phyloP scores from a whole-genome alignment of 2,329 filamentous ascomycete species.

The Fusarium torreyae region DNA sequence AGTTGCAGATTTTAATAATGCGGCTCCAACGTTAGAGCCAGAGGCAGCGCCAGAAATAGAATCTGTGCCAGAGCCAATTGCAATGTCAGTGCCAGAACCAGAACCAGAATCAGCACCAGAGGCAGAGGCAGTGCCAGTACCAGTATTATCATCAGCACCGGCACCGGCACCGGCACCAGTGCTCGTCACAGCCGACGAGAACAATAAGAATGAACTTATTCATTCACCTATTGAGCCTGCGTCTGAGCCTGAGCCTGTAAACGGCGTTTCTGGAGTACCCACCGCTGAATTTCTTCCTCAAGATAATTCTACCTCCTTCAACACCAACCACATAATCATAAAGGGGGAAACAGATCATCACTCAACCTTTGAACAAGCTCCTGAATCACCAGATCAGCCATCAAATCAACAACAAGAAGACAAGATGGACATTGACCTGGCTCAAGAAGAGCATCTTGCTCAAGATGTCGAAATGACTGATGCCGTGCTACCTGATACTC shows the following conservation, averaged over 20 bases:
- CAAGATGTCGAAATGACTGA: conserved; percentile 45
- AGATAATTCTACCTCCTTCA: conserved; percentile 19
- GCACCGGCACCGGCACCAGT: conserved; percentile 9
- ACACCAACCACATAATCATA: conserved; percentile 19
- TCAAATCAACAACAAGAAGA: conserved; percentile 23
- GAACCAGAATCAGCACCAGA: not conserved
- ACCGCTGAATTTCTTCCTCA: conserved; percentile 17
- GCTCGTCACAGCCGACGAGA: conserved; percentile 8
- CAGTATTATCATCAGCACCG: conserved; percentile 2
- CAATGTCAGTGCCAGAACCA: not conserved
- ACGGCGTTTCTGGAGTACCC: conserved; percentile 18
- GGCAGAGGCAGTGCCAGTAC: not conserved
- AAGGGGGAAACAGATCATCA: conserved; percentile 33
- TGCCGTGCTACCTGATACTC: conserved; percentile 4
- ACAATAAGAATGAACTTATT: conserved; percentile 23
- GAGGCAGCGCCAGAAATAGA: conserved; percentile 13
- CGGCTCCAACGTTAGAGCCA: not conserved
- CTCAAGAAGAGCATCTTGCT: conserved; percentile 22
- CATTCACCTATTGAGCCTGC: conserved; percentile 26
- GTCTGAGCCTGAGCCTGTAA: conserved; percentile 19
- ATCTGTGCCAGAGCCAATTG: conserved; percentile 12
- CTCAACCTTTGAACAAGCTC: conserved; percentile 17
- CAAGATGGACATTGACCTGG: conserved; percentile 43
- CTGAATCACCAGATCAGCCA: conserved; percentile 20
- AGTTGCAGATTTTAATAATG: conserved; percentile 5